Conservation (phyloP, 805 yeast species). For the Dipodascus albidus region DNA sequence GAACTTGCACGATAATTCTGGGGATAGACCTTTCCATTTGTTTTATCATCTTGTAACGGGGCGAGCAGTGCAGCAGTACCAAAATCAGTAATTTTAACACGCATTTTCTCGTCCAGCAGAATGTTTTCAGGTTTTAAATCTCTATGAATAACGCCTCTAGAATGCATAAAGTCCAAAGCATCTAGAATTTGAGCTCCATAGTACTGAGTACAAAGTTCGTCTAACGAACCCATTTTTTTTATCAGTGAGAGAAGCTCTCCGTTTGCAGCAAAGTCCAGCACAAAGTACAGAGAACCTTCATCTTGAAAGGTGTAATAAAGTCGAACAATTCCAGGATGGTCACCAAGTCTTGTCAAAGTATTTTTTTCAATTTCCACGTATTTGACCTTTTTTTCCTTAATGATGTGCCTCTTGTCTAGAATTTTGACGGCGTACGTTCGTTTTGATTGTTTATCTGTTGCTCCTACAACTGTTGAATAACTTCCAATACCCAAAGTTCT, state of each 20-base stretch:
- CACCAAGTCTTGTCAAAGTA: constrained; percentile 75
- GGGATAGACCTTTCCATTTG: constrained; percentile 19
- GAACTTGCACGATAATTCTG: constrained; percentile 39
- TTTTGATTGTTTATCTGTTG: constrained; percentile 61
- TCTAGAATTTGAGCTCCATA: constrained; percentile 84
- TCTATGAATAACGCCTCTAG: constrained; percentile 81
- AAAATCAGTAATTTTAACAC: constrained; percentile 87
- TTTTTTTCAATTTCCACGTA: constrained; percentile 93
- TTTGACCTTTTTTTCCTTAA: constrained; percentile 87
- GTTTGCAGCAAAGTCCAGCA: constrained; percentile 84
- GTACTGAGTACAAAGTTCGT: constrained; percentile 64
- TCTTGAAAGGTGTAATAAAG: constrained; percentile 93
- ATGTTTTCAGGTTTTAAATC: constrained; percentile 94
- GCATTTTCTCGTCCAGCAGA: constrained; percentile 72
- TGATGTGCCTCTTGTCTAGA: constrained; percentile 83
- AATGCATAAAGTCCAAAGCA: constrained; percentile 80
- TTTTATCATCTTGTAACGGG: constrained; percentile 17
- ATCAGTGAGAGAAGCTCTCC: constrained; percentile 85
- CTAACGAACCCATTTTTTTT: constrained; percentile 49
- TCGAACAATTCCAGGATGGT: constrained; percentile 91
- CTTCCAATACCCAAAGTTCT: constrained; percentile 91
- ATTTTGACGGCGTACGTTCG: constrained; percentile 84
- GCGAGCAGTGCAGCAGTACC: constrained; percentile 85
- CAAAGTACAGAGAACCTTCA: constrained; percentile 76
- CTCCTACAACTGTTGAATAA: constrained; percentile 86